phyloP scores from a whole-genome alignment of 495 filamentous ascomycete species.

The Podospora pseudocomata region DNA sequence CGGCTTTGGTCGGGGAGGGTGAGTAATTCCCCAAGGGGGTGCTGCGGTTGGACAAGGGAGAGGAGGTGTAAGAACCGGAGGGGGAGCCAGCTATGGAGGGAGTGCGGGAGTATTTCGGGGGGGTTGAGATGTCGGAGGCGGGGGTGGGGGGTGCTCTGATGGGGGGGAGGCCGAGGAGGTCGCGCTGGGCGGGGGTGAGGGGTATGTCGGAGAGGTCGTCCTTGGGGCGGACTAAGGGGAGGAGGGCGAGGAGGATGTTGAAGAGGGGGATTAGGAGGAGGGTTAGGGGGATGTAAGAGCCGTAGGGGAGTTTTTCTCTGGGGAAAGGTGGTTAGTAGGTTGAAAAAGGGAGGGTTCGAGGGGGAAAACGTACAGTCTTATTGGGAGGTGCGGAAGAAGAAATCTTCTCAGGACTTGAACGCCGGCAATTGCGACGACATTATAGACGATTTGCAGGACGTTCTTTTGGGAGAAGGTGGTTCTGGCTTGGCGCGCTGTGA shows the following conservation, averaged over 20 bases:
- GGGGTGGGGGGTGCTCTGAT: conserved; percentile 59
- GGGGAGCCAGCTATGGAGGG: conserved; percentile 53
- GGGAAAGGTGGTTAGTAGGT: conserved; percentile 12
- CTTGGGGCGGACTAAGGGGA: conserved; percentile 63
- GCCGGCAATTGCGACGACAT: conserved; percentile 51
- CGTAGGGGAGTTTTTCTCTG: neutral
- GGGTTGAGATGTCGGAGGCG: conserved; percentile 67
- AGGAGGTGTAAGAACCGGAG: conserved; percentile 51
- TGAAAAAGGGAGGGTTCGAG: neutral
- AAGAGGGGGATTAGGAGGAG: conserved; percentile 63
- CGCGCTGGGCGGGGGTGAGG: conserved; percentile 82
- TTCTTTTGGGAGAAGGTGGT: conserved; percentile 70
- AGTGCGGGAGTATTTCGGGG: conserved; percentile 79
- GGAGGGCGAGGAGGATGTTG: conserved; percentile 49
- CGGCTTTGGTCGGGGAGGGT: conserved; percentile 14
- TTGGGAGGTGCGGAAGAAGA: conserved; percentile 26
- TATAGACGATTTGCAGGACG: conserved; percentile 60
- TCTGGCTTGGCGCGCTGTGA: conserved; percentile 68
- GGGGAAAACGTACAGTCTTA: conserved; percentile 20
- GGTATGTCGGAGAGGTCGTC: conserved; percentile 87
- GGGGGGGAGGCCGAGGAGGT: conserved; percentile 76
- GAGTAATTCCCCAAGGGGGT: conserved; percentile 30
- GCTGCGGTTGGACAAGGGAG: conserved; percentile 45
- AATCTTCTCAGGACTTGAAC: conserved; percentile 37
- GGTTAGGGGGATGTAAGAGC: conserved; percentile 32